Evolutionary conservation across 2,329 filamentous ascomycete species (phyloP).

Genomic region (Claviceps purpurea): DNA sequence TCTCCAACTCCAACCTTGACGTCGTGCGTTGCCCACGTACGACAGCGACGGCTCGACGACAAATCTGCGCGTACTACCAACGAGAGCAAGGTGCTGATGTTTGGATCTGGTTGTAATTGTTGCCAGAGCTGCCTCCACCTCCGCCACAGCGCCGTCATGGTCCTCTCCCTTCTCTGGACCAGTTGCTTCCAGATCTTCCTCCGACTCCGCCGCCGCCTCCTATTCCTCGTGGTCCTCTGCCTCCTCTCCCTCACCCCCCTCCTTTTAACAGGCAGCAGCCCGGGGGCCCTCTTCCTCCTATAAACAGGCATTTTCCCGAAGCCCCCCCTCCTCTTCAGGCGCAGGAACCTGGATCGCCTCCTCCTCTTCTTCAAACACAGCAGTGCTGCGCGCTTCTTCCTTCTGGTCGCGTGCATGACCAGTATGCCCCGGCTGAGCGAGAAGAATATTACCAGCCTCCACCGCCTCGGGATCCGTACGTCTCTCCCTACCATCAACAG

Average conservation of each 20-base stretch:
- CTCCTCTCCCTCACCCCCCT: background rate
- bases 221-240: slow-evolving; percentile 7
- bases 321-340: background rate
- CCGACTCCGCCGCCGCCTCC: slow-evolving; percentile 17
- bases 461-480: slow-evolving; percentile 9
- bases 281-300: background rate
- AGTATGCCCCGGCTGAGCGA: slow-evolving; percentile 21
- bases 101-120: background rate
- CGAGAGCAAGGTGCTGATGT: background rate
- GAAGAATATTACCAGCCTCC: slow-evolving; percentile 17
- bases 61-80: background rate
- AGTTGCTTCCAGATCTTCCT: slow-evolving; percentile 15
- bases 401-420: slow-evolving; percentile 14
- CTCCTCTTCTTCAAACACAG: slow-evolving; percentile 4
- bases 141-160: slow-evolving; percentile 12
- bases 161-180: background rate
- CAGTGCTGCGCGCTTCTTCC: slow-evolving; percentile 3
- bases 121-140: slow-evolving; percentile 19
- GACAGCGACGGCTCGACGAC: background rate
- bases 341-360: no score
- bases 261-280: background rate
- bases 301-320: no score
- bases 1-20: no score
- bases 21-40: background rate
- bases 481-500: slow-evolving; percentile 9